Evolutionary conservation across 2,329 filamentous ascomycete species (phyloP).

Genomic region (Verruconis gallopava): DNA sequence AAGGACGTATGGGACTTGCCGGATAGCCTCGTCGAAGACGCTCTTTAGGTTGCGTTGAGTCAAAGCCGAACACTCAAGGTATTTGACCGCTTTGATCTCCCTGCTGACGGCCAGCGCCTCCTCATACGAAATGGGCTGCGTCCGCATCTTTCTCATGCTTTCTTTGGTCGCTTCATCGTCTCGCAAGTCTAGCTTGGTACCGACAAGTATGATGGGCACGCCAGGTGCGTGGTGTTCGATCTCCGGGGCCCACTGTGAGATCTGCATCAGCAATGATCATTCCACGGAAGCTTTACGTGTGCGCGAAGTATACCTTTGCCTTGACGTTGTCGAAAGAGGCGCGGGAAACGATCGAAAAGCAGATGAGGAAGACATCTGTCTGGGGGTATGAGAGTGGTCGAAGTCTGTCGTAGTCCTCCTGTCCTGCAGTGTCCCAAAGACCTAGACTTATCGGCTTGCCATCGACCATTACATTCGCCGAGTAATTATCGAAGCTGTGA

Average conservation of each 20-base stretch:
- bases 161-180: conserved; percentile 77
- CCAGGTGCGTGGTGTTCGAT: conserved; percentile 93
- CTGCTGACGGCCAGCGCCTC: conserved; percentile 80
- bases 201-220: conserved; percentile 92
- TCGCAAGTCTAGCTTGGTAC: conserved; percentile 90
- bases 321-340: conserved; percentile 98
- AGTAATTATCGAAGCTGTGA: conserved; percentile 91
- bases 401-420: conserved; percentile 95
- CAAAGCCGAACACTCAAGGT: conserved; percentile 92
- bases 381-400: conserved; percentile 94
- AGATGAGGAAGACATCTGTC: conserved; percentile 96
- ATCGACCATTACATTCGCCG: conserved; percentile 97
- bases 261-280: conserved; percentile 14
- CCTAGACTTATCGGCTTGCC: conserved; percentile 94
- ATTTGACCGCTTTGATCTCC: conserved; percentile 93
- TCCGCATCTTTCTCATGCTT: conserved; percentile 75
- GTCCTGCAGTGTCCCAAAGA: conserved; percentile 95
- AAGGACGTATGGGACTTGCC: conserved; percentile 47
- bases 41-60: conserved; percentile 97
- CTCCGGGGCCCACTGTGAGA: conserved; percentile 96
- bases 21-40: conserved; percentile 96
- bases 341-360: conserved; percentile 95
- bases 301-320: conserved; percentile 88
- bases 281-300: background rate
- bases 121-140: conserved; percentile 94